Evolutionary conservation across 1,139 yeast genomes (phyloP).

Genomic region (Hyphopichia buzzinii): DNA sequence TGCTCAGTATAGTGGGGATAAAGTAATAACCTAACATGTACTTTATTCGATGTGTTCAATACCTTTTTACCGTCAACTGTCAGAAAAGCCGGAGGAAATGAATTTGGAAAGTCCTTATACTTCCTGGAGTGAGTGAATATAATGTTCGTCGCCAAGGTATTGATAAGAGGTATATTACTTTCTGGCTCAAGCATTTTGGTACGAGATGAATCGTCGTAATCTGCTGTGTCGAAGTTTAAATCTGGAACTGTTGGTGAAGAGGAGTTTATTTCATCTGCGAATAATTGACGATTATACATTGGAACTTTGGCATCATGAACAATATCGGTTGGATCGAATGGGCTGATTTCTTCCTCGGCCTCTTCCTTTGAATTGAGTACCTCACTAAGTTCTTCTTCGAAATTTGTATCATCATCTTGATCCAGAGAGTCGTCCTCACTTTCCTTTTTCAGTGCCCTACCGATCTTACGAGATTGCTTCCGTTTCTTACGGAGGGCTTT

Average conservation of each 20-base stretch:
- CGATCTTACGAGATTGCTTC: slow-evolving; percentile 9
- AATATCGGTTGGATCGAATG: slow-evolving; percentile 41
- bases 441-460: slow-evolving; percentile 5
- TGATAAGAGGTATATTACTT: slow-evolving; percentile 18
- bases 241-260: slow-evolving; percentile 22
- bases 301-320: slow-evolving; percentile 33
- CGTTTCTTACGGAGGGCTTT: slow-evolving; percentile 7
- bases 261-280: slow-evolving; percentile 22
- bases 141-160: slow-evolving; percentile 30
- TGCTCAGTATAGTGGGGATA: slow-evolving; percentile 44
- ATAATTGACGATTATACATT: slow-evolving; percentile 34
- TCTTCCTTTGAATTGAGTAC: slow-evolving; percentile 10
- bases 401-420: slow-evolving; percentile 10
- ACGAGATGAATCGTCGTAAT: slow-evolving; percentile 11
- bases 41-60: slow-evolving; percentile 29
- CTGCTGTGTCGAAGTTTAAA: slow-evolving; percentile 15
- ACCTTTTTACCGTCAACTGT: slow-evolving; percentile 9
- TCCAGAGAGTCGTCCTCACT: slow-evolving; percentile 6
- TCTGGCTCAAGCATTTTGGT: slow-evolving; percentile 15
- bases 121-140: slow-evolving; percentile 27
- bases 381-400: slow-evolving; percentile 6
- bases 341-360: slow-evolving; percentile 24
- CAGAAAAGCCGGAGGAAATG: slow-evolving; percentile 35
- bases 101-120: slow-evolving; percentile 33
- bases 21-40: slow-evolving; percentile 35